A percentile compares a stretch with the other conserved stretches of the same genome.
These are phyloP conservation scores for Persicaria maculosa DNA, from an alignment of 148 eudicot species.

Conservation along the genomic window DNA sequence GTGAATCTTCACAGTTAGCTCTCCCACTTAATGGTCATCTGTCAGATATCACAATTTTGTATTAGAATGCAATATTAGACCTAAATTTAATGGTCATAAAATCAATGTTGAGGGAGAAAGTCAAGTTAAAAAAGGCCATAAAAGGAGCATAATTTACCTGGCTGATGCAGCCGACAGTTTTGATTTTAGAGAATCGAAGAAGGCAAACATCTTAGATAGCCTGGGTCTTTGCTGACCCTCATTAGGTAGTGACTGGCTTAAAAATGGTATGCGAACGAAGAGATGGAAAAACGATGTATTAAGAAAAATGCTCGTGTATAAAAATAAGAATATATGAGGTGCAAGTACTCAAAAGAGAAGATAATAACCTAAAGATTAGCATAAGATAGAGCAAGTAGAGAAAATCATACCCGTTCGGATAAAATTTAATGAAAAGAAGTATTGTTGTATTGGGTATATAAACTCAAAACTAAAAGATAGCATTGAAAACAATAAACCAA, in stretches of 20 bases:
- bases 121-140: background rate
- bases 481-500: too few relatives aligned
- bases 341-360: too few relatives aligned
- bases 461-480: too few relatives aligned
- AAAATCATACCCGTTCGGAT: too few relatives aligned
- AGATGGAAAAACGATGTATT: constrained; percentile 5
- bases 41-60: too few relatives aligned
- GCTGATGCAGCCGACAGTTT: constrained; percentile 61
- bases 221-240: constrained; percentile 34
- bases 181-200: constrained; percentile 64
- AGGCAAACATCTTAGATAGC: constrained; percentile 48
- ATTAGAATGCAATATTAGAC: too few relatives aligned
- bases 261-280: constrained; percentile 15
- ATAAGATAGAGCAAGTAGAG: too few relatives aligned
- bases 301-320: background rate
- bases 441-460: too few relatives aligned
- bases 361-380: too few relatives aligned
- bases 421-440: too few relatives aligned
- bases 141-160: constrained; percentile 27
- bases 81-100: background rate
- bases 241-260: constrained; percentile 30
- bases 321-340: background rate
- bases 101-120: constrained; percentile 11
- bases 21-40: too few relatives aligned
- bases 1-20: too few relatives aligned